Conservation (phyloP, 192 early-diverging fungal species). For the Coemansia sp. region DNA sequence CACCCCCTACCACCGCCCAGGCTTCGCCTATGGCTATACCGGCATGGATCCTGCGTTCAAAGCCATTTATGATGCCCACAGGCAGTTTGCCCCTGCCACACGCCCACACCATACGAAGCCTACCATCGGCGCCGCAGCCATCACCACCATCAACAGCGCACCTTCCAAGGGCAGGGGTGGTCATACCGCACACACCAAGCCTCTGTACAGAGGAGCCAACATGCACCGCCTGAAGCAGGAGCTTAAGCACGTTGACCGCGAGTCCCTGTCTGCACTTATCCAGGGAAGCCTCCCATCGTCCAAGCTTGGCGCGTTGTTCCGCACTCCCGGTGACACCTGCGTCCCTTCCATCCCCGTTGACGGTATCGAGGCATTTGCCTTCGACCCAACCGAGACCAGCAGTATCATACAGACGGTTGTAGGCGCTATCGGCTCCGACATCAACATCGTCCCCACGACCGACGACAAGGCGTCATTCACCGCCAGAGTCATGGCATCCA, state of each 20-base stretch:
- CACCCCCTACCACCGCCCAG: neutral
- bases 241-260: constrained; percentile 15
- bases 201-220: neutral
- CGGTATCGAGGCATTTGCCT: constrained; percentile 31
- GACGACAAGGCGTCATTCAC: constrained; percentile 33
- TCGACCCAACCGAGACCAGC: constrained; percentile 32
- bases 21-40: neutral
- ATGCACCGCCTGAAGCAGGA: neutral
- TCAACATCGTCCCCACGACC: constrained; percentile 30
- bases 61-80: neutral
- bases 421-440: constrained; percentile 43
- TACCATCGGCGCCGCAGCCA: neutral
- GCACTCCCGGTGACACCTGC: constrained; percentile 27
- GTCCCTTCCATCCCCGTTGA: constrained; percentile 36
- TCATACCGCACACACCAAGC: constrained; percentile 1
- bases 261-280: constrained; percentile 27
- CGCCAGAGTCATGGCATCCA: constrained; percentile 41
- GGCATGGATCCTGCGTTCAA: neutral
- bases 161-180: neutral
- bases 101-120: neutral
- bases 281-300: constrained; percentile 28
- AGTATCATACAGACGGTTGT: constrained; percentile 40
- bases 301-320: constrained; percentile 19
- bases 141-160: neutral
- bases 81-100: neutral